Evolutionary conservation across 2,329 filamentous ascomycete species (phyloP), one percentile per base, ranked within the genome.

Genomic region (Trichocomaceae sp.): DNA sequence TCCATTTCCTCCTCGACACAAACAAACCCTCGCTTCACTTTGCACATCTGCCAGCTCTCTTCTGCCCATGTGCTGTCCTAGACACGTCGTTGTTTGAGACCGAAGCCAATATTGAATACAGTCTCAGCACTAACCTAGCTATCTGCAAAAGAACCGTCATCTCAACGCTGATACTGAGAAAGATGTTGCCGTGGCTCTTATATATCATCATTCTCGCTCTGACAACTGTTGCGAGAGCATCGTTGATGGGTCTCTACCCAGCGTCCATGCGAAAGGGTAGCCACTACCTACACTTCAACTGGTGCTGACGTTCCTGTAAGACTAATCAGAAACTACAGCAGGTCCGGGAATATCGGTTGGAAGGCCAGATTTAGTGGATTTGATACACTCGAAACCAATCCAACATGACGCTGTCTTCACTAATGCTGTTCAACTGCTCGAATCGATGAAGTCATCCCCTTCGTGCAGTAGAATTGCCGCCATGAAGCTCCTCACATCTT

Each of bases 381-480:
- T 67, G 19, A 56, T 72, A 5, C 60, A 55, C 46, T 54, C 59
- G 1, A 65, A 58, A 23, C 26, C 52, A 1, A 59, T 57, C 10
- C 62, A 66, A 4, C 58, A 66, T n/a, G 64, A 71, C 45, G 64
- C 62, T 2, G 60, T 75, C n/a, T 73, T 76, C 44, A 66, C 64
- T 2, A 62, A 74, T 50, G 77, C 76, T 2, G 60, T 78, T 17
- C 64, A 69, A 2, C 62, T 78, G 2, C 65, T 81, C 3, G 64
- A 74, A 13, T 71, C 72, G 0, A 68, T 80, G 62, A 69, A 75
- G 47, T 67, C 69, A 5, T 68, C 73, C 9, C 73, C 79, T 2
- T 76, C 78, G 0, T 84, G 81, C 67, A 75, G 77, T 55, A 75
- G 75, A 7, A 65, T 81, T 37, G 81, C 81, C 7, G 74, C 77